Evolutionary conservation across 139 green algal genomes (phyloP).

Genomic region (Picochlorum sp.): DNA sequence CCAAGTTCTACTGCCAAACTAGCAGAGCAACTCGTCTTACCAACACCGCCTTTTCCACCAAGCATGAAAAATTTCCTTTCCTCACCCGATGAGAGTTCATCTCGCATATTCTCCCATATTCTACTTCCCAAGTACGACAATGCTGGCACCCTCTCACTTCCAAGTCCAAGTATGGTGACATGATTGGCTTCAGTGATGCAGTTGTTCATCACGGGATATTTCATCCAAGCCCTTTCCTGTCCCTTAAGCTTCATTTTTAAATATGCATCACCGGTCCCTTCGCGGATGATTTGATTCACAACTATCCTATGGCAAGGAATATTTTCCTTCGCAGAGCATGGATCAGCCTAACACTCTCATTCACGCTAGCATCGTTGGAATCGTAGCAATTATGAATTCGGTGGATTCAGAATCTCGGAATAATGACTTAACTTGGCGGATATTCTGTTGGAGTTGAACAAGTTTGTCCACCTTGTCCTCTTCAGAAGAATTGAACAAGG

Average conservation of each 20-base stretch:
- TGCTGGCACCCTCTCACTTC: constrained; percentile 85
- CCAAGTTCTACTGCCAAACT: constrained; percentile 68
- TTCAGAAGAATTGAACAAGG: constrained; percentile 54
- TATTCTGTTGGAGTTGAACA: constrained; percentile 46
- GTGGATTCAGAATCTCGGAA: constrained; percentile 80
- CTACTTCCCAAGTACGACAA: constrained; percentile 74
- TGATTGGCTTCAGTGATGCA: constrained; percentile 57
- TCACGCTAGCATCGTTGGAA: constrained; percentile 92
- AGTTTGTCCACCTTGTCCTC: constrained; percentile 59
- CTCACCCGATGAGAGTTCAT: constrained; percentile 10
- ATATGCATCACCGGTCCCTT: constrained; percentile 49
- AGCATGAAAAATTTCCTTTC: constrained; percentile 64
- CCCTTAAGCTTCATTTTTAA: constrained; percentile 75
- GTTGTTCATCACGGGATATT: constrained; percentile 48
- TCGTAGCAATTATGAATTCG: constrained; percentile 98
- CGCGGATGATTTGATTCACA: constrained; percentile 84
- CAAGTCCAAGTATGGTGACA: constrained; percentile 83
- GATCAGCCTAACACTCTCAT: constrained; percentile 71
- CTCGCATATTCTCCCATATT: constrained; percentile 49
- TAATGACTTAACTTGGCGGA: constrained; percentile 66
- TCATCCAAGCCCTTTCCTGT: constrained; percentile 73
- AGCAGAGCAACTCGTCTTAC: constrained; percentile 86
- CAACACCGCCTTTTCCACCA: constrained; percentile 95
- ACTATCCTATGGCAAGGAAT: constrained; percentile 90
- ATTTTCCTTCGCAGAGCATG: constrained; percentile 60